Evolutionary conservation across 805 yeast genomes (phyloP).

Genomic region (Starmerella sp.): DNA sequence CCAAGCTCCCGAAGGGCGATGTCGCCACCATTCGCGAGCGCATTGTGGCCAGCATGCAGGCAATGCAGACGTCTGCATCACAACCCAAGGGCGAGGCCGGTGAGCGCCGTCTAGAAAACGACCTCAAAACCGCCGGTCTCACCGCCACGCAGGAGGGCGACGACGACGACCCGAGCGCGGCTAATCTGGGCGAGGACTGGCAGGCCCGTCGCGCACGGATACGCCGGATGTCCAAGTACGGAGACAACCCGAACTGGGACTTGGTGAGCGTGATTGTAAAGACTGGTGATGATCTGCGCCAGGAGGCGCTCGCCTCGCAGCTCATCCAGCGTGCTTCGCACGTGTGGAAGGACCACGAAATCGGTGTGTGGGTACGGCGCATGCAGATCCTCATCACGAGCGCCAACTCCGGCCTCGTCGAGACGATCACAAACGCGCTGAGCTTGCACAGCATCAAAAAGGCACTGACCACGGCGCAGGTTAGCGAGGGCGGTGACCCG

Average conservation of each 20-base stretch:
- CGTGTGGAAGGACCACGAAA: conserved; percentile 62
- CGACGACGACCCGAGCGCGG: conserved; percentile 34
- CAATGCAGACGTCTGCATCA: conserved; percentile 50
- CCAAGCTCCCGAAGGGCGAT: conserved; percentile 43
- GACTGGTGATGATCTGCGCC: conserved; percentile 90
- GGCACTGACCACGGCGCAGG: conserved; percentile 63
- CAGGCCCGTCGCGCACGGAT: conserved; percentile 67
- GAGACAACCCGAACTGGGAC: conserved; percentile 88
- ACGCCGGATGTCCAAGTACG: conserved; percentile 63
- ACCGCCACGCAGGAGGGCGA: conserved; percentile 52
- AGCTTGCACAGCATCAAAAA: conserved; percentile 92
- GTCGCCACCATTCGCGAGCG: conserved; percentile 55
- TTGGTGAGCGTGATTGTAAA: conserved; percentile 90
- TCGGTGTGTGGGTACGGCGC: conserved; percentile 80
- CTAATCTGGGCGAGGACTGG: conserved; percentile 91
- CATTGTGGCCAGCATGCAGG: conserved; percentile 63
- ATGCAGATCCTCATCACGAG: conserved; percentile 90
- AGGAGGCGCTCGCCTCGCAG: conserved; percentile 97
- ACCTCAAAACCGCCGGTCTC: conserved; percentile 72
- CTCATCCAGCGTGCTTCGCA: conserved; percentile 75
- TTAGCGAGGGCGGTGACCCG: conserved; percentile 44
- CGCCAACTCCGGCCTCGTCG: conserved; percentile 83
- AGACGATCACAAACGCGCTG: conserved; percentile 89
- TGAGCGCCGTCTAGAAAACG: conserved; percentile 84
- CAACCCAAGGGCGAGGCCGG: conserved; percentile 63